Evolutionary conservation across 176 grass and related monocot species (phyloP).

Genomic region (Avena sativa): DNA sequence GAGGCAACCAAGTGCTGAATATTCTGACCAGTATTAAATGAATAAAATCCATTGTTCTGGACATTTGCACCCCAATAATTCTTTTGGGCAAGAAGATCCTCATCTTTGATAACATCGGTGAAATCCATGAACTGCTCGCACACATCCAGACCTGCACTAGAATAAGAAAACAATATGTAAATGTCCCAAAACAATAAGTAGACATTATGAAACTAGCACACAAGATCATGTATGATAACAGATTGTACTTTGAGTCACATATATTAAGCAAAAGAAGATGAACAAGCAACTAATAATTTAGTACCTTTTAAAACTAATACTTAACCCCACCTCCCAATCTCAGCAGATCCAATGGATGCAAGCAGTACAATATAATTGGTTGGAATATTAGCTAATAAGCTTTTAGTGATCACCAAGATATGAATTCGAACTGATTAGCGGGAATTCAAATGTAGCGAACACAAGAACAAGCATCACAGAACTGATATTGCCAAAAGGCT

Average conservation of each 20-base stretch:
- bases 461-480: conserved; percentile 6
- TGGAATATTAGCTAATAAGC: not conserved
- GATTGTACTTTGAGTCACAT: not conserved
- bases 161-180: conserved; percentile 42
- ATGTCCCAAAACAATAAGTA: conserved; percentile 21
- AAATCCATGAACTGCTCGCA: conserved; percentile 99
- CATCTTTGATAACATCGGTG: conserved; percentile 92
- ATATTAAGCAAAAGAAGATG: conserved; percentile 21
- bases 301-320: not conserved
- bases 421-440: not conserved
- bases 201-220: conserved; percentile 36
- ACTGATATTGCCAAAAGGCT: conserved; percentile 21
- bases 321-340: not conserved
- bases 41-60: conserved; percentile 65
- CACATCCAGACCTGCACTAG: conserved; percentile 88
- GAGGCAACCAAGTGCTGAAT: conserved; percentile 93
- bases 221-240: conserved; percentile 27
- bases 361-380: conserved; percentile 16
- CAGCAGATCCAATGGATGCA: conserved; percentile 3
- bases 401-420: conserved; percentile 23
- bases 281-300: conserved; percentile 3
- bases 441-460: conserved; percentile 6
- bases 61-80: conserved; percentile 60
- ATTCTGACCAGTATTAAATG: conserved; percentile 66
- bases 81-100: conserved; percentile 89